Base-by-base conservation (phyloP, 1,284 basidiomycete species). In the Sphaerobolus stellatus region DNA sequence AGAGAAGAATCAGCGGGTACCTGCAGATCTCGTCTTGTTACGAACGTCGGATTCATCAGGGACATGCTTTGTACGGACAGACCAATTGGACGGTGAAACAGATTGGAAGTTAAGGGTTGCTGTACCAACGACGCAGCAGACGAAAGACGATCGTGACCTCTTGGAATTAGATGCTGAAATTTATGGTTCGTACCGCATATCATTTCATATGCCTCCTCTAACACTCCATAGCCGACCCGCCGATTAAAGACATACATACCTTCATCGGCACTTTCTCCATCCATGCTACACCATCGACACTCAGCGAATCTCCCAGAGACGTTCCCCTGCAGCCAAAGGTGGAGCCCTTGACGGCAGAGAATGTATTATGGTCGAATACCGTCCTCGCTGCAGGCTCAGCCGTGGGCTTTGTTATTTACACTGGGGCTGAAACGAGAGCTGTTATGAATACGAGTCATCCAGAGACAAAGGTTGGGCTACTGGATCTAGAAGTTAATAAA, bases 361-460 rank as follows among this genome's bases (percentile, higher is more conserved):
- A 99, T 68, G 82, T 95, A 24, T 76, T 99, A 4, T 99, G 96
- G 96, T 86, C 96, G 0, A 98, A 99, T 68, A 99, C 97, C 0
- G 97, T 99, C 1, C 79, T 99, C 18, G 96, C 97, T 11, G 93
- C 96, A 0, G 96, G 97, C 1, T 90, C 88, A 14, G 95, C 94
- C 0, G 82, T 98, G 38, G 95, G 96, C 0, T 83, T 98, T 51
- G 87, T 99, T 4, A 80, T 97, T 5, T 99, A 98, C 67, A 99
- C 96, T 1, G 96, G 96, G 0, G 76, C 87, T 1, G 96, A 99
- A 68, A 98, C 96, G 2, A 78, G 97, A 41, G 95, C 96, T 1
- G 95, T 98, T n/a, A 94, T 99, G 91, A 99, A 99, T 64, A 99
- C 96, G 1, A 94, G 90, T 61, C 93, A 98, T 71, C 94, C 97